phyloP scores from a whole-genome alignment of 345 rosid species.

The Ceriops zippeliana region DNA sequence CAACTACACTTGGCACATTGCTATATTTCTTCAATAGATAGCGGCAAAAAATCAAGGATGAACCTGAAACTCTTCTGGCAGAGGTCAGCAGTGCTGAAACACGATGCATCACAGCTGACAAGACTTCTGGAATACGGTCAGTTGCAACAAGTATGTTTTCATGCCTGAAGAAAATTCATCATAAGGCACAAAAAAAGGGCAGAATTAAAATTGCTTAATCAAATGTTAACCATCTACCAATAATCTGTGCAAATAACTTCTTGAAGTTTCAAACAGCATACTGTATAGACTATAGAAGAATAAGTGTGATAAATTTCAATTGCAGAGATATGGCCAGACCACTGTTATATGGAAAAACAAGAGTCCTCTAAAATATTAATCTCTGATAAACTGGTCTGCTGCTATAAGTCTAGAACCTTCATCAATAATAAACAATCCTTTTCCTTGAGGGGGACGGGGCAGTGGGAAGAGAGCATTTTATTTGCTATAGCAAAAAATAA shows the following conservation, averaged over 20 bases:
- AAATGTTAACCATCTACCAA: background rate
- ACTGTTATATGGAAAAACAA: too few species aligned
- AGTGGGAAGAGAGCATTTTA: too few species aligned
- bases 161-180: conserved; percentile 45
- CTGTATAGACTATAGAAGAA: too few species aligned
- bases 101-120: conserved; percentile 63
- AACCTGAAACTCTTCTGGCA: conserved; percentile 65
- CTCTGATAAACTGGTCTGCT: too few species aligned
- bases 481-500: too few species aligned
- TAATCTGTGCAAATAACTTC: background rate
- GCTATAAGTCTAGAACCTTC: too few species aligned
- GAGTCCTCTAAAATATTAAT: too few species aligned
- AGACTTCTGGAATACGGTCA: conserved; percentile 84
- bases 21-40: conserved; percentile 75
- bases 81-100: conserved; percentile 57
- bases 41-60: conserved; percentile 69
- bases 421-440: too few species aligned
- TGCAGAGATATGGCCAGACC: too few species aligned
- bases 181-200: background rate
- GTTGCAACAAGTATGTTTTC: conserved; percentile 72
- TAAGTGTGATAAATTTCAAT: too few species aligned
- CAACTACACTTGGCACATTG: conserved; percentile 66
- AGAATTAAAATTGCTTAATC: background rate
- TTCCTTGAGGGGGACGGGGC: too few species aligned
- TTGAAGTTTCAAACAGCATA: background rate